Conservation (phyloP, 2,329 filamentous ascomycete genomes). For the Diaporthe humulicola region DNA sequence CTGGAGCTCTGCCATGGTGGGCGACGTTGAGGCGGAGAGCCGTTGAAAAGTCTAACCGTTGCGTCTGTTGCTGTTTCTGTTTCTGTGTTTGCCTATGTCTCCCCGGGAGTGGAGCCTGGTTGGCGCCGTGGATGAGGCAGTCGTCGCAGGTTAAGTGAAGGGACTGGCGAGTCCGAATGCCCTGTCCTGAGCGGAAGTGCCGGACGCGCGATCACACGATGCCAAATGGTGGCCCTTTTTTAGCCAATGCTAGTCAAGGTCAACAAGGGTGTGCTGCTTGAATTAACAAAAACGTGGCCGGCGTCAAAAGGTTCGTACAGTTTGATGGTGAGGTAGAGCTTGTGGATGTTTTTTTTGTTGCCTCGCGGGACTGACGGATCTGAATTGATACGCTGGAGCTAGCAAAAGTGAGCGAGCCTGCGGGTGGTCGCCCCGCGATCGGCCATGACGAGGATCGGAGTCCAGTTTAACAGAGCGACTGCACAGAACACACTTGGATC, state of each 20-base stretch:
- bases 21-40: slow-evolving; percentile 46
- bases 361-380: background rate
- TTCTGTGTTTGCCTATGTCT: background rate
- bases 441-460: background rate
- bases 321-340: background rate
- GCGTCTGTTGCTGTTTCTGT: background rate
- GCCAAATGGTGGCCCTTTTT: background rate
- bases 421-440: slow-evolving; percentile 15
- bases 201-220: slow-evolving; percentile 14
- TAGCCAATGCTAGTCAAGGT: background rate
- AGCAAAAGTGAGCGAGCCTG: background rate
- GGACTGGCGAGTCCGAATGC: slow-evolving; percentile 27
- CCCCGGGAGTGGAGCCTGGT: slow-evolving; percentile 26
- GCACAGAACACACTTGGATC: background rate
- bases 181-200: slow-evolving; percentile 26
- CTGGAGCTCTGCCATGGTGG: slow-evolving; percentile 59
- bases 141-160: slow-evolving; percentile 35
- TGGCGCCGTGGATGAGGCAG: slow-evolving; percentile 28
- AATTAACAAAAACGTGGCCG: background rate
- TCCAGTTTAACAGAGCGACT: background rate
- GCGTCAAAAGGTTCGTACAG: background rate
- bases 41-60: background rate
- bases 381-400: background rate
- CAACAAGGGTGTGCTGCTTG: background rate
- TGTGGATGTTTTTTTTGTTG: background rate